Percentiles rank a stretch among this genome's conserved stretches.
Evolutionary conservation across 306 rosid genomes (phyloP).

Genomic region (Sechiopsis laciniata): DNA sequence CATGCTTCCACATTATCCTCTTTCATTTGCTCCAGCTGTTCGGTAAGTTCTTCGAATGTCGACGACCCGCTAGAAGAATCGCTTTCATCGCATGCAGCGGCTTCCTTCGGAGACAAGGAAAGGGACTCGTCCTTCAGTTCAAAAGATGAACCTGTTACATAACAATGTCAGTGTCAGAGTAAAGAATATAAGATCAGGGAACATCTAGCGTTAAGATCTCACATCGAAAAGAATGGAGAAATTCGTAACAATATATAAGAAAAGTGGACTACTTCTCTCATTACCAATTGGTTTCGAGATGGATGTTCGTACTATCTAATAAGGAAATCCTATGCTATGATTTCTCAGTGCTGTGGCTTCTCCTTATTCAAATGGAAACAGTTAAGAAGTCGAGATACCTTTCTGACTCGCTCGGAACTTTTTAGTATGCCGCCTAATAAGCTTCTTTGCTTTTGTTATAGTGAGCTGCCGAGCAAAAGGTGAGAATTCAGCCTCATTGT

Average conservation of each 20-base stretch:
- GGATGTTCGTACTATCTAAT: no score
- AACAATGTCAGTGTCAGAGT: slow-evolving; percentile 14
- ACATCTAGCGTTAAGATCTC: no score
- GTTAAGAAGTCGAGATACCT: slow-evolving; percentile 42
- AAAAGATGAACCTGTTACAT: slow-evolving; percentile 64
- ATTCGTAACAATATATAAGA: no score
- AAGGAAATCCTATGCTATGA: no score
- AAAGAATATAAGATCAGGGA: neutral
- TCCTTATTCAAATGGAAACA: no score
- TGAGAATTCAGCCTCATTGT: slow-evolving; percentile 75
- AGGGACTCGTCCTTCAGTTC: slow-evolving; percentile 73
- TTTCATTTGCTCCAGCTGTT: slow-evolving; percentile 19
- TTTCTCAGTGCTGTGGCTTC: neutral
- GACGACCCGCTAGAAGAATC: slow-evolving; percentile 90
- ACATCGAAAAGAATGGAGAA: no score
- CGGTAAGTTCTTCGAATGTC: slow-evolving; percentile 68
- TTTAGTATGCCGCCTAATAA: slow-evolving; percentile 85
- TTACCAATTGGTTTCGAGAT: no score
- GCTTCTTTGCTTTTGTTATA: slow-evolving; percentile 77
- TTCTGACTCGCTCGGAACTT: slow-evolving; percentile 79
- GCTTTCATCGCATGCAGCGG: slow-evolving; percentile 60
- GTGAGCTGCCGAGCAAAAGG: slow-evolving; percentile 96
- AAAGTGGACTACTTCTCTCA: no score
- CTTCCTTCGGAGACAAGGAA: slow-evolving; percentile 78
- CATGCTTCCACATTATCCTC: neutral